Evolutionary conservation across 164 flowering plant genomes (phyloP).

Genomic region (Stephania japonica): DNA sequence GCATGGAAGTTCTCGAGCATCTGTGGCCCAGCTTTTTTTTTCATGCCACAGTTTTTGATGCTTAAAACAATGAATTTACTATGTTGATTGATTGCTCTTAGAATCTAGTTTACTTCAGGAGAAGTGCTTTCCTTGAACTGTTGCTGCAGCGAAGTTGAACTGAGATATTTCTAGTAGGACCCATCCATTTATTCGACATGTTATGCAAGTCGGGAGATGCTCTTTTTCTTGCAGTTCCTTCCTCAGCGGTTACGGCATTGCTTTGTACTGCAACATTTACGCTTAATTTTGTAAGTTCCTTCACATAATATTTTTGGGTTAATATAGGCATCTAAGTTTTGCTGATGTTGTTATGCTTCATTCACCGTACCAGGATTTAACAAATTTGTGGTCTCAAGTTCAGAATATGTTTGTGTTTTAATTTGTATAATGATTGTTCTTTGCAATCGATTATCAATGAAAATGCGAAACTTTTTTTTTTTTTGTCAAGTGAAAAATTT

Average conservation of each 20-base stretch:
- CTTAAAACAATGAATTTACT: neutral
- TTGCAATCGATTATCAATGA: too few species aligned
- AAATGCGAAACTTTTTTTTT: too few species aligned
- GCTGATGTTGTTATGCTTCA: neutral
- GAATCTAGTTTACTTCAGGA: neutral
- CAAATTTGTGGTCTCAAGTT: neutral
- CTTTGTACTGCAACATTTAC: neutral
- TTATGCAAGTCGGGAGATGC: neutral
- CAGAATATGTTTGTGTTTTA: neutral
- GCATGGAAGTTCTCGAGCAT: constrained; percentile 22
- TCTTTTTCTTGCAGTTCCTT: neutral
- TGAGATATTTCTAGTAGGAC: neutral
- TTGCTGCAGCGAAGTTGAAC: neutral
- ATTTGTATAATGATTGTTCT: neutral
- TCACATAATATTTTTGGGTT: neutral
- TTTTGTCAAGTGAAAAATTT: too few species aligned
- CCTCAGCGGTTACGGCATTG: neutral
- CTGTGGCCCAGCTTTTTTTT: constrained; percentile 11
- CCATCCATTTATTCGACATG: neutral
- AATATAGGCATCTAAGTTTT: neutral
- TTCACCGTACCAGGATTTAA: neutral
- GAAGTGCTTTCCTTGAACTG: neutral
- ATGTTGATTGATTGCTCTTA: neutral
- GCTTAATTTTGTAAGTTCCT: neutral
- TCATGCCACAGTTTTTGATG: constrained; percentile 3